Evolutionary conservation across 2,329 filamentous ascomycete genomes (phyloP).

Genomic region (Pyrenochaeta sp.): DNA sequence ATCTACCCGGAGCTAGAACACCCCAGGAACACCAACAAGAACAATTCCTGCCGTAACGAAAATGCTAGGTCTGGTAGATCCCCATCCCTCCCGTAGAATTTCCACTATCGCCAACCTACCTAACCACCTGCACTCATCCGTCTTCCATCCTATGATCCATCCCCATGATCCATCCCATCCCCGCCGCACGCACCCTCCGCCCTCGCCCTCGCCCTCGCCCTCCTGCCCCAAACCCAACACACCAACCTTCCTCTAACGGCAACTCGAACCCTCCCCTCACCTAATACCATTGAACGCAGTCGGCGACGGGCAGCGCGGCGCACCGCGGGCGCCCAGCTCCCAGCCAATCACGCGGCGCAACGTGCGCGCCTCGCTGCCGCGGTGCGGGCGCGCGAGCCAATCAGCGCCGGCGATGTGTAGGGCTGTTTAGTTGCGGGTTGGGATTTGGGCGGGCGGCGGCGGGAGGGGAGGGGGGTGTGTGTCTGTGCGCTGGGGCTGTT

Average conservation of each 20-base stretch:
- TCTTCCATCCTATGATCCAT: not conserved
- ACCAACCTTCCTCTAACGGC: constrained; percentile 1
- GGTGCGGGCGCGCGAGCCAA: too few relatives aligned
- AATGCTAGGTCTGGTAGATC: too few relatives aligned
- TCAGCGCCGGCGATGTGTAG: too few relatives aligned
- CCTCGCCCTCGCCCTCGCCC: not conserved
- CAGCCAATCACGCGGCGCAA: too few relatives aligned
- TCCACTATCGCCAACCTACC: not conserved
- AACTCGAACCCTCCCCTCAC: too few relatives aligned
- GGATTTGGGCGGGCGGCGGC: too few relatives aligned
- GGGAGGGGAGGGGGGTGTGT: too few relatives aligned
- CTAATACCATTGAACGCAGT: not conserved
- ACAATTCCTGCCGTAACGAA: not conserved
- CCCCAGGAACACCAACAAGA: not conserved
- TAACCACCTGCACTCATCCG: not conserved
- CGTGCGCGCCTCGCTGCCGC: too few relatives aligned
- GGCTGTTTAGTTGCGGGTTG: too few relatives aligned
- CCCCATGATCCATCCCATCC: not conserved
- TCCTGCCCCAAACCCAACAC: too few relatives aligned
- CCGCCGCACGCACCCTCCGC: not conserved
- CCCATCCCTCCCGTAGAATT: not conserved
- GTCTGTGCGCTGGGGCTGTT: too few relatives aligned
- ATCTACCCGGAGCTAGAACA: not conserved
- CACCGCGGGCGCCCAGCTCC: too few relatives aligned
- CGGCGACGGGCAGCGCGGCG: constrained; percentile 5